A percentile compares a stretch with the other conserved stretches of the same genome.
phyloP scores from a whole-genome alignment of 148 eudicot genomes.

The Silene uniflora region DNA sequence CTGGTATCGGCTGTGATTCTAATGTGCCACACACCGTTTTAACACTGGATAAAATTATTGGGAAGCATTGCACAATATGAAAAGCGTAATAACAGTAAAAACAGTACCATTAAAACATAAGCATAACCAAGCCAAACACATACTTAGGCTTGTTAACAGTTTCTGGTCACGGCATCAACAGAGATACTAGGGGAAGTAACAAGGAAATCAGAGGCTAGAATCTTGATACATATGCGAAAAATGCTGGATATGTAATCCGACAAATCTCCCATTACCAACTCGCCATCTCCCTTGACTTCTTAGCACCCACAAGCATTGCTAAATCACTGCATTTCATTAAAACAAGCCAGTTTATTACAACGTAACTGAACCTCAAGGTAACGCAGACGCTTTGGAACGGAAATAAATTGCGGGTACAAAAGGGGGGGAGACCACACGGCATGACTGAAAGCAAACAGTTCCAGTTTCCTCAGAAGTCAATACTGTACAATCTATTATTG shows the following conservation, averaged over 20 bases:
- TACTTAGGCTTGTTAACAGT: constrained; percentile 7
- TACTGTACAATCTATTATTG: background rate
- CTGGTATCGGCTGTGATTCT: background rate
- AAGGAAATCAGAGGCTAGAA: background rate
- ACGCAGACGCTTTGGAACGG: too few species aligned
- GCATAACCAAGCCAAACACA: background rate
- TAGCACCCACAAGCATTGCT: constrained; percentile 9
- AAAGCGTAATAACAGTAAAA: background rate
- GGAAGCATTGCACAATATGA: background rate
- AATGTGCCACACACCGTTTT: background rate
- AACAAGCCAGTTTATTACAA: background rate
- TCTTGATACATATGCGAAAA: constrained; percentile 17
- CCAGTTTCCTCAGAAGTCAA: too few species aligned
- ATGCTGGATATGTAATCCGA: constrained; percentile 10
- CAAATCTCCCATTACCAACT: constrained; percentile 3
- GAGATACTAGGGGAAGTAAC: background rate
- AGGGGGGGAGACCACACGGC: too few species aligned
- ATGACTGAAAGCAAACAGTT: too few species aligned
- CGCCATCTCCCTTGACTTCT: constrained; percentile 11
- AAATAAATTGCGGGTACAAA: too few species aligned
- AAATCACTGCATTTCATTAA: constrained; percentile 24
- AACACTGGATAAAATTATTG: background rate
- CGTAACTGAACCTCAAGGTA: too few species aligned
- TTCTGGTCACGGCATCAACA: constrained; percentile 7
- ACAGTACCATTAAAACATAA: background rate